Base-by-base conservation (phyloP, 352 stramenopile species). In the Pythium apleroticum region DNA sequence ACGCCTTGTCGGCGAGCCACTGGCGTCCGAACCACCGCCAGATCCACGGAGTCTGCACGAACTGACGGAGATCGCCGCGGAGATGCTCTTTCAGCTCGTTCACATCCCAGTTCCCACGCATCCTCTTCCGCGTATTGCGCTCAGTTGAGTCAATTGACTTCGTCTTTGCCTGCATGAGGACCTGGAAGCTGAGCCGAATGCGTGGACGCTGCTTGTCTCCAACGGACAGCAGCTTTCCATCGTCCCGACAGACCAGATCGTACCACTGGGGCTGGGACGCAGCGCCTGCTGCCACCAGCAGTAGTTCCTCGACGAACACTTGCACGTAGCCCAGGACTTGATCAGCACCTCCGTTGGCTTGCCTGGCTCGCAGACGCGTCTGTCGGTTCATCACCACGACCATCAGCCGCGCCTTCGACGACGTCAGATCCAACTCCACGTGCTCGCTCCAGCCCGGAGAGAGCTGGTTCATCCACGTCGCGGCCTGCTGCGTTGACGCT, bases 361-460 rank as follows among this genome's bases (percentile, higher is more conserved):
- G 30, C 37, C n/a, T 45, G 10, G 27, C 39, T 19, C 52, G 67
- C 24, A 60, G 45, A 4, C 64, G 22, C 33, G 54, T 65, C 15
- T 58, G 60, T 35, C 76, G 78, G 24, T 89, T 77, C 56, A 78
- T 73, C 0, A 91, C 52, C 37, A 52, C 77, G 35, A 91, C 65
- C 8, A 65, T 69, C 30, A 89, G 35, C 4, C 68, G 75, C 1
- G 78, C 63, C 20, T 74, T 75, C 1, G 67, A 24, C 2, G 78
- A 88, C 10, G 64, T 60, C 27, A 81, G 60, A 17, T 78, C 68
- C n/a, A 88, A 65, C 24, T 91, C 80, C 2, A 91, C 54, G 24
- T 75, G 73, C 71, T 91, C 80, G 55, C 81, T 71, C 82, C 82
- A 91, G n/a, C 61, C 68, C 15, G 82, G 82, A 19, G 78, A 75